A percentile compares a stretch with the other conserved stretches of the same genome.
Evolutionary conservation across 2,329 filamentous ascomycete genomes (phyloP).

Genomic region (Colletotrichum gloeosporioides): DNA sequence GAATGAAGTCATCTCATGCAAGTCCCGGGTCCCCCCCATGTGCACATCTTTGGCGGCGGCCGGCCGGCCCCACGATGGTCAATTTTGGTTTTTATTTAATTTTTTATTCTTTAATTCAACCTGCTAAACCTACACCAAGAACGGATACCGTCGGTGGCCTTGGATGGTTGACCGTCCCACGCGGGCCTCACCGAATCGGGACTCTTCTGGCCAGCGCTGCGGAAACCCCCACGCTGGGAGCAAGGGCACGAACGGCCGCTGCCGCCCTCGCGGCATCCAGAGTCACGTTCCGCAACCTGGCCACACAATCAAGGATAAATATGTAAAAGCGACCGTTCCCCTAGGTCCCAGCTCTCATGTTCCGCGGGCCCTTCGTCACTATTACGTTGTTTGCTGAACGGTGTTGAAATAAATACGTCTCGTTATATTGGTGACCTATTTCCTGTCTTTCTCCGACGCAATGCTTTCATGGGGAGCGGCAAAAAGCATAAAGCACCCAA

Average conservation of each 20-base stretch:
- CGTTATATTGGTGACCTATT: not conserved
- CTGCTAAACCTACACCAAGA: not conserved
- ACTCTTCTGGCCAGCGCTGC: not conserved
- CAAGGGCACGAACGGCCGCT: not conserved
- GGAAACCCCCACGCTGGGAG: not conserved
- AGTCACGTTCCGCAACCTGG: not conserved
- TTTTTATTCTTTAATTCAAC: not conserved
- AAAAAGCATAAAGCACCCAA: not conserved
- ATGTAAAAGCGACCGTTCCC: not conserved
- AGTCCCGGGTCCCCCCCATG: not conserved
- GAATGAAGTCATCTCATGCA: constrained; percentile 19
- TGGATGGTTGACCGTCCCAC: not conserved
- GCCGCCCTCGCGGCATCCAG: not conserved
- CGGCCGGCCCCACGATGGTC: not conserved
- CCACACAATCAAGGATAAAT: not conserved
- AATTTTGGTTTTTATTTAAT: not conserved
- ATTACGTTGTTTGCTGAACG: not conserved
- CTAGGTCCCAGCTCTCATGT: not conserved
- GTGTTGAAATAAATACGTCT: not conserved
- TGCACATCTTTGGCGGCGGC: constrained; percentile 1
- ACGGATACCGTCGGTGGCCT: not conserved
- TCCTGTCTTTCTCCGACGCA: not conserved
- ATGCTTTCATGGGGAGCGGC: constrained; percentile 1
- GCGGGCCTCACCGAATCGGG: not conserved
- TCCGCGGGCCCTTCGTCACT: not conserved